These are phyloP conservation scores for Acacia confusa DNA, from an alignment of 306 rosid species.

Conservation along the genomic window DNA sequence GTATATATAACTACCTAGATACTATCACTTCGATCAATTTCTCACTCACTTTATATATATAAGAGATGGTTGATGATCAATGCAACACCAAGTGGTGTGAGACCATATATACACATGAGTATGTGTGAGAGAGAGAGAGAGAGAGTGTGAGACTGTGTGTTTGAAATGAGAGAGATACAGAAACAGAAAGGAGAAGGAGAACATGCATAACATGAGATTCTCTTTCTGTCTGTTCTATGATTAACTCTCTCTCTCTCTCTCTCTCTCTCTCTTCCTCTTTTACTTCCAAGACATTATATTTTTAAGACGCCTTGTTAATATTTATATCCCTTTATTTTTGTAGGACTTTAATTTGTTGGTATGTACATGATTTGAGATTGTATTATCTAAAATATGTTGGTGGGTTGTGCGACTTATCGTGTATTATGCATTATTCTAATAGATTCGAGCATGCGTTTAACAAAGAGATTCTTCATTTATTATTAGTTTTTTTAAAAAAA, in stretches of 20 bases:
- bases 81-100: background rate
- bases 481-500: background rate
- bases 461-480: background rate
- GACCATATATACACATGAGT: background rate
- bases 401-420: background rate
- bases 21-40: background rate
- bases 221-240: background rate
- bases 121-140: background rate
- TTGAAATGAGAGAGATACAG: background rate
- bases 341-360: background rate
- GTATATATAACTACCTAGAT: too few species aligned
- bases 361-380: background rate
- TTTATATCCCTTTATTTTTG: background rate
- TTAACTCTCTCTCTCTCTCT: background rate
- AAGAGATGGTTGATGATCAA: background rate
- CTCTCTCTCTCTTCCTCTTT: background rate
- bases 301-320: background rate
- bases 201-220: background rate
- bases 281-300: background rate
- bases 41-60: background rate
- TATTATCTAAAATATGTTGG: background rate
- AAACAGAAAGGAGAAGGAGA: background rate
- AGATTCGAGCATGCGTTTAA: background rate
- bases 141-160: background rate
- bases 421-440: background rate